Conservation (phyloP, 164 flowering plant genomes). For the Houttuynia cordata region DNA sequence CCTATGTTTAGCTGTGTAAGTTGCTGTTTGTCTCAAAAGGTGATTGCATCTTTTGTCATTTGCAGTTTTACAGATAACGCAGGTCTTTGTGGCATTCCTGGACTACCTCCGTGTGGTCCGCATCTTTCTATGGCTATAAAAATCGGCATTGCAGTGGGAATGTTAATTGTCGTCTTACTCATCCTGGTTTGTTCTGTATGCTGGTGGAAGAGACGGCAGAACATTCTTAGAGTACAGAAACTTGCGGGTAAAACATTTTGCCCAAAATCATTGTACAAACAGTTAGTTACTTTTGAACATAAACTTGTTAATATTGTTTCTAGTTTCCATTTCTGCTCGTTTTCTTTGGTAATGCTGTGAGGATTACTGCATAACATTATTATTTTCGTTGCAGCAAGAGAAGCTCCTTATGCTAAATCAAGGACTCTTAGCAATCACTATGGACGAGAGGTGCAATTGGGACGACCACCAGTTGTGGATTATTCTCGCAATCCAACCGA, state of each 20-base stretch:
- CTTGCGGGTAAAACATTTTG: slow-evolving; percentile 51
- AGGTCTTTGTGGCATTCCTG: slow-evolving; percentile 97
- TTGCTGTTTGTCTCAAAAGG: neutral
- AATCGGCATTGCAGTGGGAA: slow-evolving; percentile 58
- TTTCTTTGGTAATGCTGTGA: neutral
- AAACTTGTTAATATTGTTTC: too few relatives aligned
- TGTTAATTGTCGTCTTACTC: slow-evolving; percentile 31
- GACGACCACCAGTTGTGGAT: slow-evolving; percentile 42
- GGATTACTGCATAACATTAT: neutral
- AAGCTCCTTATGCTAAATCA: slow-evolving; percentile 92
- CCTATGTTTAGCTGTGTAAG: neutral
- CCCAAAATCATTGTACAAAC: neutral
- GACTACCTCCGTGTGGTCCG: slow-evolving; percentile 73
- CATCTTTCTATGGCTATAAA: slow-evolving; percentile 71
- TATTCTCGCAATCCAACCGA: slow-evolving; percentile 60
- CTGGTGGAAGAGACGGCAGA: slow-evolving; percentile 92
- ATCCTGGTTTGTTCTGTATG: slow-evolving; percentile 36
- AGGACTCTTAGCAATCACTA: slow-evolving; percentile 39
- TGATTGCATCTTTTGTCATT: neutral
- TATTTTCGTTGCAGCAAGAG: slow-evolving; percentile 58
- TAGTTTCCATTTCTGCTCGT: neutral
- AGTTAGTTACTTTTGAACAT: too few relatives aligned
- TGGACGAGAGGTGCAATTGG: slow-evolving; percentile 75
- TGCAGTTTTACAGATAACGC: slow-evolving; percentile 84
- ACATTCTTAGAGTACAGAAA: slow-evolving; percentile 74